Evolutionary conservation across 2,329 filamentous ascomycete genomes (phyloP).

Genomic region (Colletotrichum graminicola): DNA sequence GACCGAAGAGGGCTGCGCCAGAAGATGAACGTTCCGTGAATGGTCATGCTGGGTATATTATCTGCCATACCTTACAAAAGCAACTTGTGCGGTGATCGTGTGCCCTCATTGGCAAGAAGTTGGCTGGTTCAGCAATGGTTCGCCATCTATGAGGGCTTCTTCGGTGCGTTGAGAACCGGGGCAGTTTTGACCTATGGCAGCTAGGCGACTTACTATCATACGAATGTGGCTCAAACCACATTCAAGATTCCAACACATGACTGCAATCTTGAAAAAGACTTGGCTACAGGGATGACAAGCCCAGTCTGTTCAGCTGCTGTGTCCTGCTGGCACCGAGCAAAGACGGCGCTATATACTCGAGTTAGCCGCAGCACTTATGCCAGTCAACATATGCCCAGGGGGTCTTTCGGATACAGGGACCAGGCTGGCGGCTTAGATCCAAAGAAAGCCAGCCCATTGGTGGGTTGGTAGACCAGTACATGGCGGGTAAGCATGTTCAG

Average conservation of each 20-base stretch:
- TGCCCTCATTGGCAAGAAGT: conserved; percentile 1
- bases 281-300: background rate
- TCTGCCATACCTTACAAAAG: conserved; percentile 25
- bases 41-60: conserved; percentile 25
- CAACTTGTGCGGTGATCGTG: conserved; percentile 4
- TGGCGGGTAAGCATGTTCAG: conserved; percentile 10
- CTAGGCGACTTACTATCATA: background rate
- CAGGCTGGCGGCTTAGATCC: conserved; percentile 3
- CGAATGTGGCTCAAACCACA: background rate
- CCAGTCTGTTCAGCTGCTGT: background rate
- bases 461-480: conserved; percentile 17
- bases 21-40: background rate
- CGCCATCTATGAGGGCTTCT: conserved; percentile 9
- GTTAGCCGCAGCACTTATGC: conserved; percentile 3
- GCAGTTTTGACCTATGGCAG: background rate
- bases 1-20: conserved; percentile 29
- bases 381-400: background rate
- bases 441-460: conserved; percentile 22
- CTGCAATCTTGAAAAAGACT: background rate
- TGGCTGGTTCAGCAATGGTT: background rate
- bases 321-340: background rate
- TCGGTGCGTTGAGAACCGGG: background rate
- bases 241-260: too few relatives aligned
- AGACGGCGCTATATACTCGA: background rate
- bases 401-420: conserved; percentile 15